phyloP scores from a whole-genome alignment of 768 basidiomycete genomes.

The Lanmaoa pseudosensibilis region DNA sequence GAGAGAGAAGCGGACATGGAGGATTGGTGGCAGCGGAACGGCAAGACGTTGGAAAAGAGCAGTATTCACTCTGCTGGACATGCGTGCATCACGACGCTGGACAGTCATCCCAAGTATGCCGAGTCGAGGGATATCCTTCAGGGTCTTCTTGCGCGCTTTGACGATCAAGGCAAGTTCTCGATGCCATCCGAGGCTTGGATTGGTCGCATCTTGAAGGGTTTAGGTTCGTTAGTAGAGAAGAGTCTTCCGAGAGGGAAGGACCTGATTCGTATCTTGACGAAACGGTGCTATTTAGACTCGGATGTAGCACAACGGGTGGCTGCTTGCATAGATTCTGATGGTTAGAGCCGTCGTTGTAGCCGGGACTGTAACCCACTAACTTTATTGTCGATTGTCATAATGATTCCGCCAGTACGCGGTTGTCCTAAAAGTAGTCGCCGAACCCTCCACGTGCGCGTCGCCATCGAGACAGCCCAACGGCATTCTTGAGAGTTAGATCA shows the following conservation, averaged over 20 bases:
- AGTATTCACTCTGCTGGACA: conserved; percentile 28
- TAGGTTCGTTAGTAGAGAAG: conserved; percentile 22
- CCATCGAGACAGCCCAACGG: too few relatives aligned
- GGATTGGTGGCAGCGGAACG: conserved; percentile 33
- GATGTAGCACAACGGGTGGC: conserved; percentile 27
- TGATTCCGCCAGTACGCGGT: too few relatives aligned
- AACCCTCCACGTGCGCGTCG: too few relatives aligned
- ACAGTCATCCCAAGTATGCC: conserved; percentile 25
- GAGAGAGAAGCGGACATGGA: conserved; percentile 37
- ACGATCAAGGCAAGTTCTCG: conserved; percentile 30
- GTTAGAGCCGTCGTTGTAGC: background rate
- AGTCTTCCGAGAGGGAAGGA: conserved; percentile 26
- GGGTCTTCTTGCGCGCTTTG: conserved; percentile 18
- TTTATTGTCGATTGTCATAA: too few relatives aligned
- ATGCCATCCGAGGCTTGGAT: conserved; percentile 32
- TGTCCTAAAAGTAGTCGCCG: too few relatives aligned
- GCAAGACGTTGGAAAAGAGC: conserved; percentile 17
- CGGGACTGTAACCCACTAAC: too few relatives aligned
- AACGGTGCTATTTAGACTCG: conserved; percentile 25
- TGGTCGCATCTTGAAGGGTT: conserved; percentile 23
- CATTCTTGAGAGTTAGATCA: too few relatives aligned
- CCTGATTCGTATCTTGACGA: conserved; percentile 24
- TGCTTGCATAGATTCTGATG: conserved; percentile 17
- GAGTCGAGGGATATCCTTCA: conserved; percentile 32
- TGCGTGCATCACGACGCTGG: conserved; percentile 34